A percentile compares a stretch with the other conserved stretches of the same genome.
phyloP scores from a whole-genome alignment of 2,329 filamentous ascomycete genomes.

The Pseudopyricularia cyperi region DNA sequence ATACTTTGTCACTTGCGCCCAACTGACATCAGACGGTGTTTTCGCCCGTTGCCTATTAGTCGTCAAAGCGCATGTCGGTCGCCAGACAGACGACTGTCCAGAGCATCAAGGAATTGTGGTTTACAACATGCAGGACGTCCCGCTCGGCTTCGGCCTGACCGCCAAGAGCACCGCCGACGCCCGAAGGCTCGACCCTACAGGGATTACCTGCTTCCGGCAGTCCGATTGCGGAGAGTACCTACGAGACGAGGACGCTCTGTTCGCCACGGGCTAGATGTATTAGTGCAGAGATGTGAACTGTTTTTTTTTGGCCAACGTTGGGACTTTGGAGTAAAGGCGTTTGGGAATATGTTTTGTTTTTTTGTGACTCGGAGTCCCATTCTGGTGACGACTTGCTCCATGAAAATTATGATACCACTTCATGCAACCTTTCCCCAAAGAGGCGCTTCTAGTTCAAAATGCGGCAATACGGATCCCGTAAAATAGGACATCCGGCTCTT shows the following conservation, averaged over 20 bases:
- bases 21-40: background rate
- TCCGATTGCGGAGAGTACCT: conserved; percentile 92
- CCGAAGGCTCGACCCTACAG: conserved; percentile 76
- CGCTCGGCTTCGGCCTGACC: conserved; percentile 86
- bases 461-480: background rate
- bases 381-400: background rate
- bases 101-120: conserved; percentile 89
- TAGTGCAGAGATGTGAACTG: background rate
- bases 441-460: too few relatives aligned
- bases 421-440: background rate
- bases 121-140: conserved; percentile 82
- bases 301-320: background rate
- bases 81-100: conserved; percentile 83
- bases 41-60: conserved; percentile 22
- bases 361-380: background rate
- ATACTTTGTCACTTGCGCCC: background rate
- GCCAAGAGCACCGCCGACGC: conserved; percentile 78
- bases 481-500: background rate
- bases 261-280: conserved; percentile 33
- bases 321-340: background rate
- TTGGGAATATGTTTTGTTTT: background rate
- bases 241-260: conserved; percentile 62
- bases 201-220: conserved; percentile 79
- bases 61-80: conserved; percentile 56
- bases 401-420: background rate